Evolutionary conservation across 306 rosid species (phyloP).

Genomic region (Styphnolobium japonicum): DNA sequence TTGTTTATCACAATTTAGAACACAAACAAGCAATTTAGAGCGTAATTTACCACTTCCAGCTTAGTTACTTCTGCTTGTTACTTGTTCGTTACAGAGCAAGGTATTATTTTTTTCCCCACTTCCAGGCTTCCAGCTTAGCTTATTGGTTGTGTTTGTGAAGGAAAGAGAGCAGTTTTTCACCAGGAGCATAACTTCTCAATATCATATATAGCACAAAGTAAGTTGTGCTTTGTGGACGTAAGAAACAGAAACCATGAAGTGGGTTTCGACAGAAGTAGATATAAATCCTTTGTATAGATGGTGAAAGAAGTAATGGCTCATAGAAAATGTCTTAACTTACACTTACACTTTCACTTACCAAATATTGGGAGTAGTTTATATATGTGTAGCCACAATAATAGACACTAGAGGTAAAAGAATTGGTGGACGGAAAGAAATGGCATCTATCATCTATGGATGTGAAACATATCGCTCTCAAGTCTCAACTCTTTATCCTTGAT

Average conservation of each 20-base stretch:
- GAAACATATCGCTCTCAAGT: conserved; percentile 7
- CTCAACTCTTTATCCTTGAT: not conserved
- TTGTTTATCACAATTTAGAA: too few relatives aligned
- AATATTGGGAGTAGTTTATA: not conserved
- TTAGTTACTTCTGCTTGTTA: not conserved
- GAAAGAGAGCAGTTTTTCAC: not conserved
- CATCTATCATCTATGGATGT: conserved; percentile 16
- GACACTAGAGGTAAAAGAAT: not conserved
- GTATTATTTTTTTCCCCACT: not conserved
- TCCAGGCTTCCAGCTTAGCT: not conserved
- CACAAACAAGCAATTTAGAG: not conserved
- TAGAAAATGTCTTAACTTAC: not conserved
- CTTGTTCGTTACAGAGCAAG: not conserved
- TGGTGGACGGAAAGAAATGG: not conserved
- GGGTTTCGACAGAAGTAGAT: not conserved
- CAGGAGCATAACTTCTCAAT: not conserved
- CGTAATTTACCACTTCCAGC: not conserved
- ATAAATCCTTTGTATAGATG: not conserved
- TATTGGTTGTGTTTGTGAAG: not conserved
- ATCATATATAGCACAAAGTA: not conserved
- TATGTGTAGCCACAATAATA: not conserved
- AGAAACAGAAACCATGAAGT: not conserved
- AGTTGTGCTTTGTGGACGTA: not conserved
- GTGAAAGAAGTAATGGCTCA: not conserved
- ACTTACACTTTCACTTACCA: too few relatives aligned